phyloP scores from a whole-genome alignment of 805 yeast species.

The Myxozyma nipponensis region DNA sequence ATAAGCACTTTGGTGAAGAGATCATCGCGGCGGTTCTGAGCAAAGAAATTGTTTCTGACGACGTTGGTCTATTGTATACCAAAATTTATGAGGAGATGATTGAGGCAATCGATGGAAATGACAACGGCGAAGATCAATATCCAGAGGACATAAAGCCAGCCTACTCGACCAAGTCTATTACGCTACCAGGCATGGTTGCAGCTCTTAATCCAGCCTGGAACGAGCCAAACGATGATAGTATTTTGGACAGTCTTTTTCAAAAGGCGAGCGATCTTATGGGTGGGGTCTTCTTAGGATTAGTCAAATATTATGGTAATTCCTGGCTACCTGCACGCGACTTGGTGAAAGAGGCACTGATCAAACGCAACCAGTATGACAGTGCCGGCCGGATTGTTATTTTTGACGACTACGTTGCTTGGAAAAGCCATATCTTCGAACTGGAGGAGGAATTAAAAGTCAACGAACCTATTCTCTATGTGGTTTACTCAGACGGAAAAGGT shows the following conservation, averaged over 20 bases:
- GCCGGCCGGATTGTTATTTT: slow-evolving; percentile 73
- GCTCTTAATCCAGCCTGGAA: slow-evolving; percentile 85
- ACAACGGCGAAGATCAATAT: slow-evolving; percentile 82
- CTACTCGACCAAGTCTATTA: slow-evolving; percentile 69
- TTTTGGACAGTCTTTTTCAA: slow-evolving; percentile 59
- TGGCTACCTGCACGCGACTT: slow-evolving; percentile 88
- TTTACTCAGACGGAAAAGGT: slow-evolving; percentile 63
- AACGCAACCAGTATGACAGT: slow-evolving; percentile 56
- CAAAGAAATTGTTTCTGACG: slow-evolving; percentile 37
- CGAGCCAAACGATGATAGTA: slow-evolving; percentile 57
- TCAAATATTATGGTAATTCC: slow-evolving; percentile 69
- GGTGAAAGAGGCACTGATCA: slow-evolving; percentile 65
- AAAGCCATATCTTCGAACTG: slow-evolving; percentile 75
- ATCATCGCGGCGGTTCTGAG: slow-evolving; percentile 47
- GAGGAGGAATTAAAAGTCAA: slow-evolving; percentile 51
- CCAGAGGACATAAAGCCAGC: slow-evolving; percentile 53
- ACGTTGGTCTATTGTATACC: slow-evolving; percentile 62
- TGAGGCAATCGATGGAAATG: slow-evolving; percentile 93
- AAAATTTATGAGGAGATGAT: slow-evolving; percentile 82
- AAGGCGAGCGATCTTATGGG: slow-evolving; percentile 84
- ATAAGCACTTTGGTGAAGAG: slow-evolving; percentile 41
- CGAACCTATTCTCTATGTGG: slow-evolving; percentile 57
- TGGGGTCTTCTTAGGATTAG: slow-evolving; percentile 60
- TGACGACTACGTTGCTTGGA: slow-evolving; percentile 88
- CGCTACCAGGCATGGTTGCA: slow-evolving; percentile 73